These are phyloP conservation scores for Takakia lepidozioides DNA, from an alignment of 225 moss, liverwort and hornwort species.

Conservation along the genomic window DNA sequence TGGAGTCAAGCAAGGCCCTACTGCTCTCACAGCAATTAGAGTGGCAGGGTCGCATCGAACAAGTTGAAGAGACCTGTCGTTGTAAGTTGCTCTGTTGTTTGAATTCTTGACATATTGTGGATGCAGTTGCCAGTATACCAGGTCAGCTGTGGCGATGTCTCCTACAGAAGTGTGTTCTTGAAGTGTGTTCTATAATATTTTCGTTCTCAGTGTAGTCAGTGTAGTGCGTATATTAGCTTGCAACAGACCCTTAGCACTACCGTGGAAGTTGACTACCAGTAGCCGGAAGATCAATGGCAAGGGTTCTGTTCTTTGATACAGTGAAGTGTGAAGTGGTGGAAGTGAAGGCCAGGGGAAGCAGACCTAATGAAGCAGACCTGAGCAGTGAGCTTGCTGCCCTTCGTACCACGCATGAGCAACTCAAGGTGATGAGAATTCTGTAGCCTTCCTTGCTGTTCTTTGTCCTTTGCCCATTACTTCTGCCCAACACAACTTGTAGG, in stretches of 20 bases:
- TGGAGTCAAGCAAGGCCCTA: slow-evolving; percentile 71
- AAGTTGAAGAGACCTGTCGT: slow-evolving; percentile 55
- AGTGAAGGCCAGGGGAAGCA: slow-evolving; percentile 19
- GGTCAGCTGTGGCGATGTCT: neutral
- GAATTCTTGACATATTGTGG: neutral
- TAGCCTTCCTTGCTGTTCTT: neutral
- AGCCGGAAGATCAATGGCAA: no score
- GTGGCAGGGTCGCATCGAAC: slow-evolving; percentile 54
- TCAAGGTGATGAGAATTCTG: slow-evolving; percentile 19
- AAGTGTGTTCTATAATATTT: neutral
- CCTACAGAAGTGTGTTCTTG: neutral
- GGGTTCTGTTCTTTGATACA: no score
- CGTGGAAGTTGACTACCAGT: no score
- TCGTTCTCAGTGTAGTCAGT: no score
- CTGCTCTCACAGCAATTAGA: slow-evolving; percentile 63
- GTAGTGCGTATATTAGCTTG: no score
- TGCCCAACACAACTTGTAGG: no score
- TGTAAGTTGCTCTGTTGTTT: slow-evolving; percentile 11
- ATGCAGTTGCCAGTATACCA: no score
- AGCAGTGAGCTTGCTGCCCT: slow-evolving; percentile 39
- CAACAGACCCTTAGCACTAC: no score
- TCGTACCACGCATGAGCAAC: slow-evolving; percentile 30
- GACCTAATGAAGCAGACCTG: slow-evolving; percentile 39
- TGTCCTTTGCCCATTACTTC: no score
- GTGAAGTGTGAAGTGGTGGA: slow-evolving; percentile 47